Base-by-base conservation (phyloP, 352 stramenopile species). In the Globisporangium abappressorium region DNA sequence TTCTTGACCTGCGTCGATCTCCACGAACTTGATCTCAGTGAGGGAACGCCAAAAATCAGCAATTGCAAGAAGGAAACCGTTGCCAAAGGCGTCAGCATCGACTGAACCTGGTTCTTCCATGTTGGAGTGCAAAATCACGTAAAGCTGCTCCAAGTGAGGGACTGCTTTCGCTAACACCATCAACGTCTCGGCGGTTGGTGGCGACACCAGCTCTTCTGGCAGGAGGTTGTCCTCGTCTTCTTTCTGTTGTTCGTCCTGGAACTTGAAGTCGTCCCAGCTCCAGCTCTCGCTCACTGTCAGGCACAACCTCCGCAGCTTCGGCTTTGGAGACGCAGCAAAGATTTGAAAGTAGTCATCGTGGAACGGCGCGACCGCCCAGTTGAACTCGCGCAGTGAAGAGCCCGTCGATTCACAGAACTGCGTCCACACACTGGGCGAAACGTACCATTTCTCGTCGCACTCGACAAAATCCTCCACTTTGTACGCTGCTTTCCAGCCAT, bases 401-500 rank as follows among this genome's bases (percentile, higher is more conserved):
- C 59, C n/a, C 0, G 43, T 24, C 1, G 51, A 24, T 6, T n/a
- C 18, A 6, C 59, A 71, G 22, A 71, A 67, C 14, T 43, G 30
- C 26, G 2, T 22, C 66, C 66, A 71, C 9, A 51, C 43, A 9
- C 7, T 14, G 2, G 28, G 58, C 2, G 59, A 54, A 28, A 69
- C 59, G 53, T 70, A 64, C 63, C 72, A 65, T 24, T 63, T 65
- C 43, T 78, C 72, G 20, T 72, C 65, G 38, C 72, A 78, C 30
- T 63, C 57, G 22, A 78, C 33, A n/a, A 63, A 56, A 20, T 46
- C 64, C 9, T 69, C 62, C 6, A 75, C 69, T 3, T 36, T 33
- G 26, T 72, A 66, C 1, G 30, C 64, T 9, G n/a, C 26, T 20
- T 76, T 73, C 69, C 69, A 78, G n/a, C 72, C 72, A 30, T 78